Base-by-base conservation (phyloP, 1,284 basidiomycete genomes). In the Apiotrichum domesticum region DNA sequence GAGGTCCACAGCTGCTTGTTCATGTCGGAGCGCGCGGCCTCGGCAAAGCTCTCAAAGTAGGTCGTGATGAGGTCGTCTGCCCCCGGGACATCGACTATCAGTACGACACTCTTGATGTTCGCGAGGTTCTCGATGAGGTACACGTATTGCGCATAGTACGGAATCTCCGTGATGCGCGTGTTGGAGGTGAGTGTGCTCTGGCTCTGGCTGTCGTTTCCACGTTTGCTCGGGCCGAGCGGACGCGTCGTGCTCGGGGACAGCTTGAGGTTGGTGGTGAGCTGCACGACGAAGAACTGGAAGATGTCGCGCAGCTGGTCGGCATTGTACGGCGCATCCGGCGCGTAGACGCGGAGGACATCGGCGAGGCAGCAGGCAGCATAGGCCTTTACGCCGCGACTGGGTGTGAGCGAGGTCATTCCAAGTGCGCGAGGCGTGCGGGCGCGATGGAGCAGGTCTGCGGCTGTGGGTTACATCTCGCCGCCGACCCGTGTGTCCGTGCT, bases 321-420 rank as follows among this genome's bases (percentile, higher is more conserved):
- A 3, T 87, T 94, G 73, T 95, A 98, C 9, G 96, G 96, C 35
- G 96, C 95, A 71, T 98, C 91, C 2, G 96, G 96, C 0, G 96
- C 96, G 74, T 93, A 97, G 47, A 98, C 82, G 40, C 92, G 80
- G 51, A 99, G 84, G 58, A 98, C 80, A 74, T 99, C 94, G 2
- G 93, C 92, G 15, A 99, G 82, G 77, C 93, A 98, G 76, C 92
- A 96, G 0, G 92, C 93, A 5, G 88, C 85, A 65, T 89, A 90
- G 0, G 92, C 93, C 75, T 94, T 96, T 65, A 98, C 90, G 21
- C 91, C 92, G 47, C 71, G 71, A 58, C 76, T 77, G 51, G 32
- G 39, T 55, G 56, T 57, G 15, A 56, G 50, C 51, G 21, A 21
- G 21, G 21, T 21, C 21, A 21, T 21, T 21, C 21, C 21, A 21